Base-by-base conservation (phyloP, 352 stramenopile species). In the Globisporangium uncinulatum region DNA sequence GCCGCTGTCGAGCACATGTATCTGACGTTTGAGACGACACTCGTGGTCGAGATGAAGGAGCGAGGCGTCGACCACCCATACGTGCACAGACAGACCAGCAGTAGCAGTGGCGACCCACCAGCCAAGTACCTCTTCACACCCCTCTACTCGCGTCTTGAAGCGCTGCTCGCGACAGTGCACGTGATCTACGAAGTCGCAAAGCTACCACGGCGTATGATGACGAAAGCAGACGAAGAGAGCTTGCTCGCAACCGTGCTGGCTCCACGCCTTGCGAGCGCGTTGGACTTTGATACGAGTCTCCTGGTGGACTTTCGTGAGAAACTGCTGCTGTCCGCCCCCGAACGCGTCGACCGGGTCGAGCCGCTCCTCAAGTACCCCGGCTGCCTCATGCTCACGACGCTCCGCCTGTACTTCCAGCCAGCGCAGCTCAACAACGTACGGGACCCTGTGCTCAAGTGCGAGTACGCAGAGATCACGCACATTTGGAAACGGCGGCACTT, bases 341-440 rank as follows among this genome's bases (percentile, higher is more conserved):
- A 96, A 48, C 56, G 87, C 0, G 88, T 96, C 11, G 86, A 95
- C 48, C 81, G 91, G 13, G 95, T 98, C 42, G 87, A 90, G 54
- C 92, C 94, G 42, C 57, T 98, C 34, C 74, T 97, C 24, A 92
- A 94, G 63, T 93, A 96, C 57, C 93, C 92, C 0, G 92, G 93
- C 1, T 94, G 83, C 54, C 37, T 98, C 24, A 96, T 98, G 83
- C 73, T 98, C 51, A 79, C 83, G 60, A 70, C 76, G 9, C 50
- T 75, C 50, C 66, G 71, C 17, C 55, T 98, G 11, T 98, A 98
- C 62, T 97, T 98, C 57, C 88, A 98, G 63, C 91, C 92, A 7
- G 84, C 89, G 14, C 67, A 89, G 50, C 61, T 98, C 9, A 98
- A 98, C 60, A 97, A 98, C 51, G 80, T 97, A 19, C 76, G 84